Evolutionary conservation across 345 rosid genomes (phyloP).

Genomic region (Lumnitzera racemosa): DNA sequence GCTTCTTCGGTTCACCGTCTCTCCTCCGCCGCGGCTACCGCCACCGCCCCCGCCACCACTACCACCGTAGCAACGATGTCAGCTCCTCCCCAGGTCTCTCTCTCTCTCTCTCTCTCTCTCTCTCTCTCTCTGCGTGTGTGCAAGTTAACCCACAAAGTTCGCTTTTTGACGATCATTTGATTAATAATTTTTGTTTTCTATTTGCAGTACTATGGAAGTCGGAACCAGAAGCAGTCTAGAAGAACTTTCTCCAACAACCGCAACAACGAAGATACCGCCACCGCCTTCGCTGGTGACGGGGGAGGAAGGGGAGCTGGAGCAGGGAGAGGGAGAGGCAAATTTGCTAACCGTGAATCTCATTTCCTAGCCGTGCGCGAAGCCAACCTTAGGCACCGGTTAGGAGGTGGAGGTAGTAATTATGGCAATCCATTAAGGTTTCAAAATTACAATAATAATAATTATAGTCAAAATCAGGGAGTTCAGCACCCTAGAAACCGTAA

Average conservation of each 20-base stretch:
- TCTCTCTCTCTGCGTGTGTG: background rate
- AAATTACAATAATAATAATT: background rate
- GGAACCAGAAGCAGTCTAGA: slow-evolving; percentile 27
- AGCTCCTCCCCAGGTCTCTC: slow-evolving; percentile 37
- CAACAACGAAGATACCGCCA: slow-evolving; percentile 25
- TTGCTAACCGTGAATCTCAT: slow-evolving; percentile 40
- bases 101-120: slow-evolving; percentile 1
- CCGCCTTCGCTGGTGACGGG: slow-evolving; percentile 25
- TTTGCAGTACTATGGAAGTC: slow-evolving; percentile 53
- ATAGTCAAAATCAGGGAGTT: slow-evolving; percentile 5
- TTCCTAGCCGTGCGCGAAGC: slow-evolving; percentile 36
- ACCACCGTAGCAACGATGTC: slow-evolving; percentile 32
- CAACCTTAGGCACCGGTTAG: slow-evolving; percentile 30
- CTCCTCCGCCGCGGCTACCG: slow-evolving; percentile 10
- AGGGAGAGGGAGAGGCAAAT: slow-evolving; percentile 7
- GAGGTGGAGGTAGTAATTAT: slow-evolving; percentile 6
- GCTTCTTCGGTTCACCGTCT: slow-evolving; percentile 12
- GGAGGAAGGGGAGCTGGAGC: slow-evolving; percentile 5
- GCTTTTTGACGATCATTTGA: background rate
- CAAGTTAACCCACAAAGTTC: background rate
- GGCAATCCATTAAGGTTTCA: slow-evolving; percentile 12
- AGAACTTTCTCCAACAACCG: slow-evolving; percentile 52
- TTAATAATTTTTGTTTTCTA: background rate
- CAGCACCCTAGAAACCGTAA: slow-evolving; percentile 2
- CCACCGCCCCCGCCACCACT: slow-evolving; percentile 17